Base-by-base conservation (phyloP, 2,329 filamentous ascomycete species). In the Endoconidiophora laricicola region DNA sequence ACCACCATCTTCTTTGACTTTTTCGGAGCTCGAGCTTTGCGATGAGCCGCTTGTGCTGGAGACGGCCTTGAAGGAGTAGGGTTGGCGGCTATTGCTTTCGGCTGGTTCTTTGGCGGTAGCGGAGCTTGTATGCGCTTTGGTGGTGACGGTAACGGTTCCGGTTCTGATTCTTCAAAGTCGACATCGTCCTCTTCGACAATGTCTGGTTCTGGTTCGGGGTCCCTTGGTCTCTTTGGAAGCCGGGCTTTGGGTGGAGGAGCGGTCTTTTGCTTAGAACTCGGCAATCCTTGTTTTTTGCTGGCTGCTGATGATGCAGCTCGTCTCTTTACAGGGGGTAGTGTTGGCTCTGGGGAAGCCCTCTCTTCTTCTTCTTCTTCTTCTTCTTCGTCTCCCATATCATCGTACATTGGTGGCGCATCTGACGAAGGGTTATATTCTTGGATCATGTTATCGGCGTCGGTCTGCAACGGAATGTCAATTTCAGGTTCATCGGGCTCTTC, bases 381-480 rank as follows among this genome's bases (percentile, higher is more conserved):
- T 47, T 57, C 46, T 46, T 55, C 58, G 7, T 63, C 61, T 18
- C 65, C 64, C 5, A 50, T 42, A 37, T 58, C 57, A 16, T 48
- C 48, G 36, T 26, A 39, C 18, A 36, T 26, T 16, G 55, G 52
- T 10, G 58, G 57, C 10, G 60, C 57, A 33, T 59, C 51, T 4
- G 46, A 49, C 12, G 23, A 37, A 9, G 46, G 51, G n/a, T 49
- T 43, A 16, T 46, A 49, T 46, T 52, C 51, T 3, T 63, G 59
- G 7, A 70, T 58, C 62, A 72, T 65, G 40, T 63, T 56, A n/a
- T 59, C 58, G 3, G 57, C 54, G 10, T 54, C 55, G 10, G 52
- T 46, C 22, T 55, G 40, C n/a, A 14, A 18, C 2, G 50, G 56
- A 23, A 53, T 50, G 18, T 62, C 42, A 9, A 55, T 54, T 2